Evolutionary conservation across 208 protist species (phyloP), one percentile per base, ranked within the genome.

Genomic region (Trypanosoma scelopori): DNA sequence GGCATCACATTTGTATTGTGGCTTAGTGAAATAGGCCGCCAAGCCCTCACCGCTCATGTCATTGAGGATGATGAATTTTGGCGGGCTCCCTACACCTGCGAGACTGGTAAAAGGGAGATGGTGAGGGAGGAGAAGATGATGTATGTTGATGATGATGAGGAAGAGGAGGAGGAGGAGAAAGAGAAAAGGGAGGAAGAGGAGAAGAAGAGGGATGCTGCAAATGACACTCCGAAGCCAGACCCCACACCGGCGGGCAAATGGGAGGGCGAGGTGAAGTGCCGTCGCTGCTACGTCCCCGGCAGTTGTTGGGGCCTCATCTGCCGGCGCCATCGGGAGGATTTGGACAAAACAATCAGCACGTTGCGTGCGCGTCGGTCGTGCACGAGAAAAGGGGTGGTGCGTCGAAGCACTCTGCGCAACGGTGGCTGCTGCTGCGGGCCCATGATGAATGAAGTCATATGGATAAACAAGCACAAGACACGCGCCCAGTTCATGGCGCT

Each of bases 401-500:
- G 68, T 1, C 59, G 55, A 20, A 43, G 5, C n/a, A 42, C 53
- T 15, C 39, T 53, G 5, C 9, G 42, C 16, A 25, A 50, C 42
- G 41, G 37, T 22, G 25, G 35, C 6, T 20, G 56, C 18, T 46
- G 56, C 18, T 46, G 4, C 13, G 46, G 65, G 1, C 41, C 49
- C 22, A 1, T 16, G 22, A 30, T 5, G 16, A 74, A 74, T 35
- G 53, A 63, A 28, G 60, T 74, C 9, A 43, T 58, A 27, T 74
- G 68, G 58, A 37, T 74, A 5, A 74, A 63, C 45, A 59, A 57
- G 23, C 59, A 61, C 7, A 74, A 74, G 39, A 58, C 53, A 32
- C 68, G 68, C 23, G 68, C 68, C 25, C 68, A 68, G 46, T 65
- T 68, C 45, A 62, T 74, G 60, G 51, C 68, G 27, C 53, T 74